Conservation (phyloP, 805 yeast species). For the Metschnikowia reukaufii region DNA sequence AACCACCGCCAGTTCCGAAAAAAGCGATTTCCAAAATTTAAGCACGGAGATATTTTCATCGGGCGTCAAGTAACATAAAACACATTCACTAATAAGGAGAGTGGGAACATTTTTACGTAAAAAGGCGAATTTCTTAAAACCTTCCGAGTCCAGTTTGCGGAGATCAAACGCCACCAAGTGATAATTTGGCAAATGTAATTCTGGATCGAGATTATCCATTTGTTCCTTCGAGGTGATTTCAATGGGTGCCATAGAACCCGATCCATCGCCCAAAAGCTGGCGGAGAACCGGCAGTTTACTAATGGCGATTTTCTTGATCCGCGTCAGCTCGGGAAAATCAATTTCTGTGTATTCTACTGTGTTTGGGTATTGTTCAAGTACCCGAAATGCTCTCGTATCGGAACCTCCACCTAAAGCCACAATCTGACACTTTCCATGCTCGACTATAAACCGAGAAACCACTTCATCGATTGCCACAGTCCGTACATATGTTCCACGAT, state of each 20-base stretch:
- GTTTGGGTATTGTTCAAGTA: slow-evolving; percentile 33
- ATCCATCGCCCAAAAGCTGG: not conserved
- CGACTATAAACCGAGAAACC: slow-evolving; percentile 41
- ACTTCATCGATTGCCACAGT: slow-evolving; percentile 52
- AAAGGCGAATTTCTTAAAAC: slow-evolving; percentile 15
- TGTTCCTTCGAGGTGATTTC: slow-evolving; percentile 20
- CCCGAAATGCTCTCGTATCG: slow-evolving; percentile 63
- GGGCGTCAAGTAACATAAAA: slow-evolving; percentile 66
- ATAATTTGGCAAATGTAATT: slow-evolving; percentile 44
- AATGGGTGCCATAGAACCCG: not conserved
- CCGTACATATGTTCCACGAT: slow-evolving; percentile 67
- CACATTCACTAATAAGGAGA: slow-evolving; percentile 69
- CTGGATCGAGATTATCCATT: slow-evolving; percentile 26
- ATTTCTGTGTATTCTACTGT: slow-evolving; percentile 49
- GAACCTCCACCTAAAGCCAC: slow-evolving; percentile 81
- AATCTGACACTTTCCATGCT: slow-evolving; percentile 45
- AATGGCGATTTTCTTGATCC: slow-evolving; percentile 53
- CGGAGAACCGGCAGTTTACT: slow-evolving; percentile 28
- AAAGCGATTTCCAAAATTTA: slow-evolving; percentile 35
- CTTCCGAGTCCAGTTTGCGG: slow-evolving; percentile 29
- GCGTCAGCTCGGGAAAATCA: slow-evolving; percentile 59
- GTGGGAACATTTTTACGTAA: slow-evolving; percentile 50
- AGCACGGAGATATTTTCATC: slow-evolving; percentile 48
- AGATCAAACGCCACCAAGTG: slow-evolving; percentile 58
- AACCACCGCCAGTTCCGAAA: slow-evolving; percentile 35